Percentiles rank a stretch among this genome's conserved stretches.
These are phyloP conservation scores for Agarophyton chilense DNA, from an alignment of 23 red algal species.

Conservation along the genomic window DNA sequence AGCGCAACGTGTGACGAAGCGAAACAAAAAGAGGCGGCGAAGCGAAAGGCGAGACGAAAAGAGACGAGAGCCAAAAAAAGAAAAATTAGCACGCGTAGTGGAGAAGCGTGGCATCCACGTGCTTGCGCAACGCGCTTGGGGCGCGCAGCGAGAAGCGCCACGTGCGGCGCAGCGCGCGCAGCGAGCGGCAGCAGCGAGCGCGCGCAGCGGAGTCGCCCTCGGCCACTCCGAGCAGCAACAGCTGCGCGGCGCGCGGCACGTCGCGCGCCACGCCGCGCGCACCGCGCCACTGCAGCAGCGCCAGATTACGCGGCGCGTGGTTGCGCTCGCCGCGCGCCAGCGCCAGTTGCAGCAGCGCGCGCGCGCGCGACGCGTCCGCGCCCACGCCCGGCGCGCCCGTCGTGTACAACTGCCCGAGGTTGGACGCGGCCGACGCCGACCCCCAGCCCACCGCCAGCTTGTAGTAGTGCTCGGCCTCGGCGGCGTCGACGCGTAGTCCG, in stretches of 20 bases:
- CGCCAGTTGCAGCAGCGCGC: constrained; percentile 44
- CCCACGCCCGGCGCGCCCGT: neutral
- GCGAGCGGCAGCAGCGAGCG: neutral
- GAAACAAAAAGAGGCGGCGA: neutral
- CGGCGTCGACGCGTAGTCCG: neutral
- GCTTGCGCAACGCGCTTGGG: neutral
- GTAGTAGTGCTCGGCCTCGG: constrained; percentile 39
- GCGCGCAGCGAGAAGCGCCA: constrained; percentile 30
- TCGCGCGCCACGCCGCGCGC: neutral
- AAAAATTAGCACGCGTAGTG: too few species aligned
- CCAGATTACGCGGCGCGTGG: constrained; percentile 54
- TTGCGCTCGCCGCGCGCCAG: constrained; percentile 53
- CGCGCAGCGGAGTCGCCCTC: constrained; percentile 14
- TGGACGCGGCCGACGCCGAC: constrained; percentile 2
- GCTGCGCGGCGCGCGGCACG: neutral
- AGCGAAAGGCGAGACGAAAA: neutral
- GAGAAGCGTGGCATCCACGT: neutral
- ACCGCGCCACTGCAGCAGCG: constrained; percentile 34
- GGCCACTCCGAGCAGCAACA: constrained; percentile 6
- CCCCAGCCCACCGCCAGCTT: constrained; percentile 51
- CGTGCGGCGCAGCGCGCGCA: constrained; percentile 11
- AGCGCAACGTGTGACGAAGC: neutral
- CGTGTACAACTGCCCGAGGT: constrained; percentile 1
- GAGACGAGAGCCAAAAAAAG: too few species aligned
- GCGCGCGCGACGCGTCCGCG: neutral